Base-by-base conservation (phyloP, 805 yeast species). In the Ogataea pilisensis region DNA sequence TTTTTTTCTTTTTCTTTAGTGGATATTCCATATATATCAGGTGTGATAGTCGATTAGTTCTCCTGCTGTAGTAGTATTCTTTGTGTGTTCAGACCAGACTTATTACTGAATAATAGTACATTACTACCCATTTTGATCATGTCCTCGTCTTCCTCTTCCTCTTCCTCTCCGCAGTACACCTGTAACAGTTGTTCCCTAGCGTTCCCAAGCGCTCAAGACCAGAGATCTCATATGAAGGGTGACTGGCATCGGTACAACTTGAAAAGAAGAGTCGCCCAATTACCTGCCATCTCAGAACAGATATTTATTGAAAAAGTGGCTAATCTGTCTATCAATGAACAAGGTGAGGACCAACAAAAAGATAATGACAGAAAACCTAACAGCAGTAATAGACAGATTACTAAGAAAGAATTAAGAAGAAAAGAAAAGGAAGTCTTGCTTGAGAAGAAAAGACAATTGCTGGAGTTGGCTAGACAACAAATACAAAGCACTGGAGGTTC, bases 211-310 rank as follows among this genome's bases (percentile, higher is more conserved):
- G 82, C 95, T n/a, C 93, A 82, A 47, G 70, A 81, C 43, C 99
- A 93, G 66, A 73, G 98, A 47, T 75, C 74, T 49, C 99, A 93
- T 61, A 93, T 93, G 99, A 88, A 86, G 60, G 82, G 96, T 2
- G 99, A 93, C 42, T 93, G 99, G 99, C 99, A 93, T 60, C 75
- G 99, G 48, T 93, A 93, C 64, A 93, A 93, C 57, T 73, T 93
- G 57, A 93, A 93, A 60, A 79, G 99, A 66, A 76, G 96, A 54
- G 96, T 93, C 25, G 95, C 96, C 1, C 75, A 75, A 24, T 65
- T 89, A 43, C 82, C 90, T 6, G 82, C 95, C 1, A 77, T 89
- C 24, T 41, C 45, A 7, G 65, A 63, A 37, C 43, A 43, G 4
- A 39, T 51, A 5, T 63, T 63, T 42, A 53, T 53, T 36, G 35